Evolutionary conservation across 2,329 filamentous ascomycete species (phyloP).

Genomic region (Macrophomina phaseolina): DNA sequence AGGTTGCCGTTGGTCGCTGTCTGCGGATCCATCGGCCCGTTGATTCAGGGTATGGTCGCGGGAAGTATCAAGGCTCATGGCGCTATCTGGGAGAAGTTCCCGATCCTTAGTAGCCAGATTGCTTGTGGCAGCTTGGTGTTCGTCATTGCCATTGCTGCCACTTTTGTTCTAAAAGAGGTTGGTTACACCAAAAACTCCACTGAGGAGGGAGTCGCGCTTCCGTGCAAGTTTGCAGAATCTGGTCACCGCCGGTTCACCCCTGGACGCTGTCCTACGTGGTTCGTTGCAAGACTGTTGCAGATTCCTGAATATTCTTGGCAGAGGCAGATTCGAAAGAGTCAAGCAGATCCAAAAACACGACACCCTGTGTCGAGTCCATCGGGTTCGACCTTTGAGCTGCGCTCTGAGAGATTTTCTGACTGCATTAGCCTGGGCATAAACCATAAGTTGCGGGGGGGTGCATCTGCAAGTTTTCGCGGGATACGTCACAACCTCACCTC

Average conservation of each 20-base stretch:
- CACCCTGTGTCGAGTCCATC: background rate
- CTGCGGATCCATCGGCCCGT: constrained; percentile 52
- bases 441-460: background rate
- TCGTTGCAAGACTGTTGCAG: background rate
- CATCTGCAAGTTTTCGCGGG: background rate
- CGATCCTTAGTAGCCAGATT: constrained; percentile 52
- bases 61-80: constrained; percentile 49
- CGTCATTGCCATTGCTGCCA: constrained; percentile 47
- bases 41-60: constrained; percentile 51
- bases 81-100: constrained; percentile 51
- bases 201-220: background rate
- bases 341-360: background rate
- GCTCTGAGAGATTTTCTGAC: background rate
- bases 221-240: background rate
- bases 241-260: background rate
- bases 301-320: no score
- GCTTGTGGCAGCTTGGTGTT: constrained; percentile 51
- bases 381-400: background rate
- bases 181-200: constrained; percentile 1
- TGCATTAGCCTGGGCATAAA: background rate
- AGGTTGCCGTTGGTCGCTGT: constrained; percentile 52
- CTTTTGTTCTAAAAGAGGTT: constrained; percentile 50
- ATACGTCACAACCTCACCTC: constrained; percentile 10
- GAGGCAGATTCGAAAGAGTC: background rate
- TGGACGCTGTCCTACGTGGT: background rate